These are phyloP conservation scores for Cladobotryum protrusum DNA, from an alignment of 2,329 filamentous ascomycete genomes.

Conservation along the genomic window DNA sequence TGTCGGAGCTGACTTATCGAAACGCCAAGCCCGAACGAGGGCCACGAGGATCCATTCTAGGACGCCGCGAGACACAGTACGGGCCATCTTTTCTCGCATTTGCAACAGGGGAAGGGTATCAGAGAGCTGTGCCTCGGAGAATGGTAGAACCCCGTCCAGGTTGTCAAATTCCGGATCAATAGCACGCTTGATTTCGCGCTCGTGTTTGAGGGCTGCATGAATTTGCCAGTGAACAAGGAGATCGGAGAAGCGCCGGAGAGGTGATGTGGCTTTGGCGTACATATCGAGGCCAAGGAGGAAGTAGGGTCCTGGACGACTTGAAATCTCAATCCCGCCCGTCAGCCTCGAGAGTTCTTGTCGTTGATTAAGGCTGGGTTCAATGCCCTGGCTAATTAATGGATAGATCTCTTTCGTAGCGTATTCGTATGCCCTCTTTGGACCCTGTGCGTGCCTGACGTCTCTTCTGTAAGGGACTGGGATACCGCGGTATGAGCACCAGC, in stretches of 20 bases:
- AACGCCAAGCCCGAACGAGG: constrained; percentile 54
- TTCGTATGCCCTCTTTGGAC: constrained; percentile 28
- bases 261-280: constrained; percentile 59
- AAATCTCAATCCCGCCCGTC: constrained; percentile 46
- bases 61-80: constrained; percentile 37
- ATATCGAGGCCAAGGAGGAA: constrained; percentile 52
- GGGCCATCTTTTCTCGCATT: constrained; percentile 47
- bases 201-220: constrained; percentile 48
- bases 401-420: constrained; percentile 31
- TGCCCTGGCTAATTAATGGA: constrained; percentile 24
- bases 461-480: constrained; percentile 56
- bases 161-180: constrained; percentile 23
- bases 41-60: constrained; percentile 54
- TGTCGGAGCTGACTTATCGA: constrained; percentile 42
- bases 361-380: constrained; percentile 28
- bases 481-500: constrained; percentile 51
- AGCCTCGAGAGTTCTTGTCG: constrained; percentile 23
- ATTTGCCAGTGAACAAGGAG: constrained; percentile 63
- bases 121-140: constrained; percentile 34
- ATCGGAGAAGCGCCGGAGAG: constrained; percentile 59
- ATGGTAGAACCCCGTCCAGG: constrained; percentile 39
- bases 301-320: constrained; percentile 48
- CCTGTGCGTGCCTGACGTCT: constrained; percentile 37
- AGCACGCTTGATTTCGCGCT: constrained; percentile 28
- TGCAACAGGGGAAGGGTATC: constrained; percentile 44